Conservation (phyloP, 2,329 filamentous ascomycete species). For the Rhinocladiella similis region DNA sequence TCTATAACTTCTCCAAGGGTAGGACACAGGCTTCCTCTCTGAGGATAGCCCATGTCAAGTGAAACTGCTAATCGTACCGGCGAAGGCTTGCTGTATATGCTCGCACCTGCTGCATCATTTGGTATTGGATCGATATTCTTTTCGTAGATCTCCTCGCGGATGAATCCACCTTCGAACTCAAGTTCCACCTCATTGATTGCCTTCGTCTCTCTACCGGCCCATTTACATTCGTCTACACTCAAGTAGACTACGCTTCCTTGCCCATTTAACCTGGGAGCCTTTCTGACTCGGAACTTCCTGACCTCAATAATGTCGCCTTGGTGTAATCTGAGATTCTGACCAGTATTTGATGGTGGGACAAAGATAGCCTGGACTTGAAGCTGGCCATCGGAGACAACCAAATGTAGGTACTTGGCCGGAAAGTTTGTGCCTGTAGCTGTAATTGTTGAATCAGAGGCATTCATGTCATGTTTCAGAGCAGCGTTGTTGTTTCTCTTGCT, state of each 20-base stretch:
- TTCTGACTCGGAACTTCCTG: conserved; percentile 28
- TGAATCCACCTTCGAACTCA: conserved; percentile 17
- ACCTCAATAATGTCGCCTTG: conserved; percentile 28
- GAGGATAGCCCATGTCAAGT: neutral
- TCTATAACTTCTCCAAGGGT: neutral
- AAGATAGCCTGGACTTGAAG: conserved; percentile 34
- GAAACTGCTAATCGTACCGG: neutral
- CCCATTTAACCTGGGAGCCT: conserved; percentile 25
- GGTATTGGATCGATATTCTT: neutral
- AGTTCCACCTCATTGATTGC: neutral
- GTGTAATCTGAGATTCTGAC: conserved; percentile 10
- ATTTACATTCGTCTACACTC: conserved; percentile 29
- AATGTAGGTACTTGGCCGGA: neutral
- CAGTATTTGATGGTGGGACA: conserved; percentile 18
- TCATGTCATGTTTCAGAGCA: no score
- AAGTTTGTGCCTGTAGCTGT: no score
- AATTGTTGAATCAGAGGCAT: neutral
- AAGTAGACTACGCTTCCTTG: conserved; percentile 29
- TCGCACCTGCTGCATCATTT: neutral
- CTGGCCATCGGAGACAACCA: conserved; percentile 32
- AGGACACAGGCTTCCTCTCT: neutral
- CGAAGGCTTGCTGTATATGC: neutral
- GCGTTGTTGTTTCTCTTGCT: conserved; percentile 6
- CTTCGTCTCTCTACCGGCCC: conserved; percentile 9
- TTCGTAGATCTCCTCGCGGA: conserved; percentile 10